These are phyloP conservation scores for Mycena rebaudengoi DNA, from an alignment of 768 basidiomycete species.

Conservation along the genomic window DNA sequence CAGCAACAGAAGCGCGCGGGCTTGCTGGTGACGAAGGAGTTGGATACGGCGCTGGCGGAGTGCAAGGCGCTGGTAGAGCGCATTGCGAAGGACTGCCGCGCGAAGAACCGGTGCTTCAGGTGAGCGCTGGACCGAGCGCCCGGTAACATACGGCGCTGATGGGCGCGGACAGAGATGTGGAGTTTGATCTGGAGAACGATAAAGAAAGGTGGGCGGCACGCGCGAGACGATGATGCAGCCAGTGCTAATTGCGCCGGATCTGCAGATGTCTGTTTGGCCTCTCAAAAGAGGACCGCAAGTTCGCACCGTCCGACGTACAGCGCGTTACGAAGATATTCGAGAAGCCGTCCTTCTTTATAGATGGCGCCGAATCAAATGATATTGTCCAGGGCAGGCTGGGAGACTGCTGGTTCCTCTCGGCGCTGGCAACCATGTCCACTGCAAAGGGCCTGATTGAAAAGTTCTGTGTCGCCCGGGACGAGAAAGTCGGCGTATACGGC, in stretches of 20 bases:
- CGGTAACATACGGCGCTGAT: neutral
- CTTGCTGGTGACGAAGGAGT: slow-evolving; percentile 56
- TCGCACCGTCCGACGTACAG: slow-evolving; percentile 50
- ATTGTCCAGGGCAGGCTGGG: slow-evolving; percentile 61
- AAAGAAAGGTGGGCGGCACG: slow-evolving; percentile 38
- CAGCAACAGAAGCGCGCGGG: slow-evolving; percentile 46
- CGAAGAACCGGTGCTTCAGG: slow-evolving; percentile 60
- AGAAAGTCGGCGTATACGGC: slow-evolving; percentile 63
- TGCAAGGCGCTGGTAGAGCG: slow-evolving; percentile 54
- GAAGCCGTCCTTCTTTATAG: slow-evolving; percentile 58
- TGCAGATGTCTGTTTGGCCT: slow-evolving; percentile 55
- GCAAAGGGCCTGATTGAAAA: slow-evolving; percentile 59
- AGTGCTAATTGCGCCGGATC: neutral
- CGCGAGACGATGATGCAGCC: neutral
- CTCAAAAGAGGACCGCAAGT: slow-evolving; percentile 29
- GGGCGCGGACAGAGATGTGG: slow-evolving; percentile 51
- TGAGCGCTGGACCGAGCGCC: slow-evolving; percentile 29
- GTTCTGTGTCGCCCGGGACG: slow-evolving; percentile 58
- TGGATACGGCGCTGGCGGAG: slow-evolving; percentile 57
- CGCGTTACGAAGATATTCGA: slow-evolving; percentile 61
- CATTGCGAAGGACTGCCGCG: slow-evolving; percentile 56
- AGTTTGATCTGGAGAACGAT: slow-evolving; percentile 67
- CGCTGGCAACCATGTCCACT: slow-evolving; percentile 58
- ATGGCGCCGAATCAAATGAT: slow-evolving; percentile 55
- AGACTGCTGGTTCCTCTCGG: slow-evolving; percentile 66